phyloP scores from a whole-genome alignment of 2,329 filamentous ascomycete species.

The Claviceps sp. region DNA sequence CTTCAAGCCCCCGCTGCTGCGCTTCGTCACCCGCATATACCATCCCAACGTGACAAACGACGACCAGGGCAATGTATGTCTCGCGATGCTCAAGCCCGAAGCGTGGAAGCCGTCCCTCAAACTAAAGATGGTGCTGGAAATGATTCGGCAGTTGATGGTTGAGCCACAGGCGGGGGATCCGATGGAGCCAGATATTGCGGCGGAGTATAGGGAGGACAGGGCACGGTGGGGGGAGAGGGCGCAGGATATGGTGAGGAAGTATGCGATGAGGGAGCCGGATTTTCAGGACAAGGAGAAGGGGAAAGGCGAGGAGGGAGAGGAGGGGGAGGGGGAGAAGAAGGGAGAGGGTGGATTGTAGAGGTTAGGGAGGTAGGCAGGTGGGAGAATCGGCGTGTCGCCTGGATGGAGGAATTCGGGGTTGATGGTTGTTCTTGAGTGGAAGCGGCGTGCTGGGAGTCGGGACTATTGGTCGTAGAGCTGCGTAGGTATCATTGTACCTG shows the following conservation, averaged over 20 bases:
- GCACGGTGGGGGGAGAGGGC: conserved; percentile 62
- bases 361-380: neutral
- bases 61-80: conserved; percentile 70
- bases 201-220: conserved; percentile 62
- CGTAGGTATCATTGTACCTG: too few species aligned
- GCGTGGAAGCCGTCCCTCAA: conserved; percentile 86
- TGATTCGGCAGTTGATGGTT: conserved; percentile 58
- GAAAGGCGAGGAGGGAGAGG: neutral
- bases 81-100: conserved; percentile 69
- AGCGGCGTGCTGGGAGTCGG: too few species aligned
- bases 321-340: neutral
- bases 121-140: conserved; percentile 61
- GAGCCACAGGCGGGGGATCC: conserved; percentile 84
- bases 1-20: conserved; percentile 72
- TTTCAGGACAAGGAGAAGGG: conserved; percentile 14
- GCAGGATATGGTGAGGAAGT: conserved; percentile 57
- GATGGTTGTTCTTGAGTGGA: too few species aligned
- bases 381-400: neutral
- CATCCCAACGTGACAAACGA: conserved; percentile 93
- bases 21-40: conserved; percentile 83
- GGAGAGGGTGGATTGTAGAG: neutral
- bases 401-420: too few species aligned
- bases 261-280: conserved; percentile 39
- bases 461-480: too few species aligned
- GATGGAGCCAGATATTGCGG: conserved; percentile 73